Conservation (phyloP, 2,329 filamentous ascomycete genomes). For the Colletotrichum eleusines region DNA sequence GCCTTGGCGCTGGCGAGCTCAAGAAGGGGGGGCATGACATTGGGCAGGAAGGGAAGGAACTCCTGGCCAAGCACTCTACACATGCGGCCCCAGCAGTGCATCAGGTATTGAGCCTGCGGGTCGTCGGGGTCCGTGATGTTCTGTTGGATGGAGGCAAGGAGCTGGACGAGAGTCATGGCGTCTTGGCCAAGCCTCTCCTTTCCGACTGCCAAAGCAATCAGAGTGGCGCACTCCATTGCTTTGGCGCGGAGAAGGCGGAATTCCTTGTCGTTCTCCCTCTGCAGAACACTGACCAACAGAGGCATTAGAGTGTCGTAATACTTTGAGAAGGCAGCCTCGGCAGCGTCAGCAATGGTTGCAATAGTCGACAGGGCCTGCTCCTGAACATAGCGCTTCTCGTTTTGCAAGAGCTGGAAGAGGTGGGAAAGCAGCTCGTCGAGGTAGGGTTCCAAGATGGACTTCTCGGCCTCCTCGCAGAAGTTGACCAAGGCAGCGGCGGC, state of each 20-base stretch:
- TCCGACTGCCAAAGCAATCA: slow-evolving; percentile 95
- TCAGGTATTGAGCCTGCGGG: slow-evolving; percentile 94
- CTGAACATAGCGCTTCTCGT: slow-evolving; percentile 94
- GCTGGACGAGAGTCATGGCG: slow-evolving; percentile 86
- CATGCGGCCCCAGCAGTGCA: slow-evolving; percentile 99
- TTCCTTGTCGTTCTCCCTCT: slow-evolving; percentile 92
- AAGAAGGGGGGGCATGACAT: slow-evolving; percentile 93
- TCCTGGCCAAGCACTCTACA: slow-evolving; percentile 91
- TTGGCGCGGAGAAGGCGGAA: slow-evolving; percentile 92
- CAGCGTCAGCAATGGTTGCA: slow-evolving; percentile 98
- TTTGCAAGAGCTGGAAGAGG: slow-evolving; percentile 88
- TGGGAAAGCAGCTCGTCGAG: slow-evolving; percentile 88
- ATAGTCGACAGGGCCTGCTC: slow-evolving; percentile 98
- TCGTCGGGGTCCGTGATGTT: slow-evolving; percentile 92
- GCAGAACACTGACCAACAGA: slow-evolving; percentile 88
- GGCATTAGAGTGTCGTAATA: slow-evolving; percentile 99
- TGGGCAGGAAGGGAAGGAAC: slow-evolving; percentile 91
- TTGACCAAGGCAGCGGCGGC: slow-evolving; percentile 98
- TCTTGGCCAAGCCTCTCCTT: slow-evolving; percentile 92
- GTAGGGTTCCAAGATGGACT: slow-evolving; percentile 90
- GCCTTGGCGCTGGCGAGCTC: slow-evolving; percentile 95
- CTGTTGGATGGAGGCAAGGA: slow-evolving; percentile 88
- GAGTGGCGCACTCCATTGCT: slow-evolving; percentile 98
- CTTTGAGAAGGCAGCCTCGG: slow-evolving; percentile 92
- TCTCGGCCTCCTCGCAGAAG: slow-evolving; percentile 98